These are phyloP conservation scores for Pichia sp. DNA, from an alignment of 1,139 yeast species.

Conservation along the genomic window DNA sequence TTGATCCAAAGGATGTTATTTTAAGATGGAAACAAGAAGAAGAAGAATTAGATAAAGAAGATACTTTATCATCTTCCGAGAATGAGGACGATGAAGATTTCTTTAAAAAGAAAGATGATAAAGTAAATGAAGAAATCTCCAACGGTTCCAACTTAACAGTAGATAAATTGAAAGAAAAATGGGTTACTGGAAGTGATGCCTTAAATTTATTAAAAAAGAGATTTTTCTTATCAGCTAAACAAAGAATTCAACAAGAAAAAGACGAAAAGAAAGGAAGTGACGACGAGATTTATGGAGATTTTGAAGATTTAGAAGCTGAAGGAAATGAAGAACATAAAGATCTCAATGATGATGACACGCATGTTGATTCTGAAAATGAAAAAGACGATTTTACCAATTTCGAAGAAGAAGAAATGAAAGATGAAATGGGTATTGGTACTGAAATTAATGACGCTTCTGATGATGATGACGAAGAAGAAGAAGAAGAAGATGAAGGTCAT, in stretches of 20 bases:
- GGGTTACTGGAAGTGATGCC: slow-evolving; percentile 37
- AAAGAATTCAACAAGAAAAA: slow-evolving; percentile 28
- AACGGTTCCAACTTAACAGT: slow-evolving; percentile 30
- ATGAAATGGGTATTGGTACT: slow-evolving; percentile 28
- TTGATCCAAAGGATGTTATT: slow-evolving; percentile 70
- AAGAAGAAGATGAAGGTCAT: slow-evolving; percentile 34
- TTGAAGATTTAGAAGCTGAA: slow-evolving; percentile 44
- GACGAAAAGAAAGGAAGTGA: slow-evolving; percentile 32
- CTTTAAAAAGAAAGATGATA: slow-evolving; percentile 46
- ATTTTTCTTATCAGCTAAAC: slow-evolving; percentile 64
- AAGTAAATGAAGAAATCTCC: slow-evolving; percentile 13
- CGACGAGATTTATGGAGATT: slow-evolving; percentile 56
- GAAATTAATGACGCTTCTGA: slow-evolving; percentile 38
- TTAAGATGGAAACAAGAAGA: slow-evolving; percentile 63
- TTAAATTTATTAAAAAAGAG: slow-evolving; percentile 47
- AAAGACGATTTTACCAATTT: slow-evolving; percentile 28
- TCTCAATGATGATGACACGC: background rate
- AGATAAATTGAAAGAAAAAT: slow-evolving; percentile 48
- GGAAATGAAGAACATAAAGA: slow-evolving; percentile 25
- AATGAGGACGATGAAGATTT: slow-evolving; percentile 60
- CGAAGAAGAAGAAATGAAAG: slow-evolving; percentile 26
- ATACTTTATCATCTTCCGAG: slow-evolving; percentile 30
- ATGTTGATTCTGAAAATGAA: slow-evolving; percentile 1
- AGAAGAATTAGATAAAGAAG: slow-evolving; percentile 26
- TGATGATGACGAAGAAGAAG: slow-evolving; percentile 31